These are phyloP conservation scores for Leavenworthia alabamica DNA, from an alignment of 345 rosid species.

Conservation along the genomic window DNA sequence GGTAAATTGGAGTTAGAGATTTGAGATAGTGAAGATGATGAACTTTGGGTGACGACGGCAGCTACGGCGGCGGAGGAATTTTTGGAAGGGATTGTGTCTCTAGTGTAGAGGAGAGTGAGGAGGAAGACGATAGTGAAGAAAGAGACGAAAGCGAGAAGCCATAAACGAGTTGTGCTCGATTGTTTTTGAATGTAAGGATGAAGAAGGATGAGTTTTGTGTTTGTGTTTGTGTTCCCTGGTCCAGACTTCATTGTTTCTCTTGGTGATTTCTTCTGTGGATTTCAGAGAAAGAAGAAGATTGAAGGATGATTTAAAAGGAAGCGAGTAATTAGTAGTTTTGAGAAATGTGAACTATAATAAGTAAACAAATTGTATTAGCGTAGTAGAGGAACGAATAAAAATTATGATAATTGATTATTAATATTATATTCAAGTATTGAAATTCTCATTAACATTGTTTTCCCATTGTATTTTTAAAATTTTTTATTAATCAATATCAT, in stretches of 20 bases:
- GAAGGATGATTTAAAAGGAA: conserved; percentile 19
- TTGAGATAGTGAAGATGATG: conserved; percentile 43
- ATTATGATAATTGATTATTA: not conserved
- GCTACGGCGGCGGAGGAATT: conserved; percentile 16
- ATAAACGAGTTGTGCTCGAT: conserved; percentile 48
- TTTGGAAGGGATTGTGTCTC: conserved; percentile 43
- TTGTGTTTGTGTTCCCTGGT: conserved; percentile 53
- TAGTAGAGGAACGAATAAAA: not conserved
- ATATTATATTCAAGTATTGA: not conserved
- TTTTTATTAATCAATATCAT: not conserved
- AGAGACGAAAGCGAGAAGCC: conserved; percentile 73
- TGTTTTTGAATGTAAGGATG: conserved; percentile 88
- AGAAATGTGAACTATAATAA: conserved; percentile 16
- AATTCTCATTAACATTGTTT: not conserved
- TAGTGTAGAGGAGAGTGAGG: conserved; percentile 60
- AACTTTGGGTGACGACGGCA: not conserved
- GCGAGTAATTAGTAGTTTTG: not conserved
- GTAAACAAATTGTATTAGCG: not conserved
- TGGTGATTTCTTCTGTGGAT: not conserved
- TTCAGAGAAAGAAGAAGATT: not conserved
- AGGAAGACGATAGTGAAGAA: conserved; percentile 76
- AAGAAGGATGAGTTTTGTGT: conserved; percentile 81
- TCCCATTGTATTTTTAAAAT: not conserved
- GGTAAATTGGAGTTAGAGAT: conserved; percentile 49
- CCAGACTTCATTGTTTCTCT: conserved; percentile 44